Evolutionary conservation across 305 asterid species (phyloP), one percentile per base, ranked within the genome.

Genomic region (Fraxinus sp.): DNA sequence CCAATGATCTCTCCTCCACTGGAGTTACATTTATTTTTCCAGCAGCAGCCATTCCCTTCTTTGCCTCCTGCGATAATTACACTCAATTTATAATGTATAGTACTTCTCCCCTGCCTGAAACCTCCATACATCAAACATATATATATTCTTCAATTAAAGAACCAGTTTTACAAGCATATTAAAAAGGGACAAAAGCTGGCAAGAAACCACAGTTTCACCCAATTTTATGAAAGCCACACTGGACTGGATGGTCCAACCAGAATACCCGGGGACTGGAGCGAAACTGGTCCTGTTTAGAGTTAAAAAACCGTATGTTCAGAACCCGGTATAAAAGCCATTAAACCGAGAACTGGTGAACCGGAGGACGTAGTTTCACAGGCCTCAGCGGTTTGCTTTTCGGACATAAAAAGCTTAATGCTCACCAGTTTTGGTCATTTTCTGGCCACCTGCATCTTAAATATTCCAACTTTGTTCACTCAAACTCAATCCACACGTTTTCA

Each of bases 1-100:
- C 97, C 36, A 83, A 80, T 72, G 92, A 68, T 89, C 91, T 96
- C 89, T 92, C 98, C 82, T 92, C 97, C 78, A 87, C 80, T 5
- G 84, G 85, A 5, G 90, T 86, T 76, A 77, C 89, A 82, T 89
- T 91, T 57, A 77, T 83, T 86, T 92, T 90, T 64, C 89, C 96
- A 78, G 91, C 85, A 87, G 52, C 90, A 62, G 89, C 83, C 81
- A 81, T 89, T 75, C 92, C 92, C 77, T 87, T 91, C 85, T 89
- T 94, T 71, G 87, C 93, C 84, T 91, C 98, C 97, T 94, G 84
- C 49, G 75, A 62, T 33, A 83, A 78, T 33, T 77, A 72, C 11
- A 39, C 20, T 7, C 41, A 26, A 14, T 28, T 35, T 32, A 75
- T 74, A 46, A 82, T 70, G 24, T 70, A 8, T 43, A 30, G 36